A percentile compares a stretch with the other conserved stretches of the same genome.
Evolutionary conservation across 1,284 basidiomycete genomes (phyloP).

Genomic region (Malassezia sympodialis): DNA sequence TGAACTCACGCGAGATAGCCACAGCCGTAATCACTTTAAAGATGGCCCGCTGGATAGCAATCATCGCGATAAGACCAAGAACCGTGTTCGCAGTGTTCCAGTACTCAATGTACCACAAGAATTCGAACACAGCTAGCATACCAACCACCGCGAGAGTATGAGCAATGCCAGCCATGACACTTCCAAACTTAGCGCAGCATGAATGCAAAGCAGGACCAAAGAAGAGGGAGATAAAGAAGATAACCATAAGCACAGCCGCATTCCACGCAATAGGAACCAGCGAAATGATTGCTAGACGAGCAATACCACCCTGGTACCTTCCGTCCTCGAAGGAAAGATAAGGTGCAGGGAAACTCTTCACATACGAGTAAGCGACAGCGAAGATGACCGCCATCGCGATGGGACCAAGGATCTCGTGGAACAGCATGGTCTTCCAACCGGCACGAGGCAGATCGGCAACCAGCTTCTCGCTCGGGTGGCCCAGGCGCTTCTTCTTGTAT

Average conservation of each 20-base stretch:
- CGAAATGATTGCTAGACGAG: constrained; percentile 84
- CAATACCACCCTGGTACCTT: constrained; percentile 58
- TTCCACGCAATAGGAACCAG: constrained; percentile 94
- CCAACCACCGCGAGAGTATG: constrained; percentile 44
- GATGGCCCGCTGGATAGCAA: constrained; percentile 47
- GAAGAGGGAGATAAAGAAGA: constrained; percentile 84
- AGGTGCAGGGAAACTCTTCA: constrained; percentile 41
- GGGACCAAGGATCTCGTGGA: constrained; percentile 42
- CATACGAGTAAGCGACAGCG: constrained; percentile 46
- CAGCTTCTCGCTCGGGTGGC: constrained; percentile 48
- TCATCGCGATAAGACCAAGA: constrained; percentile 49
- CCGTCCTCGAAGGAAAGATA: constrained; percentile 54
- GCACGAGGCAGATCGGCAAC: constrained; percentile 45
- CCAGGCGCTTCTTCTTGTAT: constrained; percentile 49
- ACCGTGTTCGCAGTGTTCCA: constrained; percentile 85
- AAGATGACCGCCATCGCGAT: constrained; percentile 44
- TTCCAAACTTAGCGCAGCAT: constrained; percentile 48
- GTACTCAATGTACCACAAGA: constrained; percentile 80
- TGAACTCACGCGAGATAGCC: constrained; percentile 45
- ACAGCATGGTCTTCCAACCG: constrained; percentile 44
- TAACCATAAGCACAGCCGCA: constrained; percentile 68
- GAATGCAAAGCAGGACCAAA: constrained; percentile 81
- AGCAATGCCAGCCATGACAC: constrained; percentile 45
- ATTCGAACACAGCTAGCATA: constrained; percentile 36
- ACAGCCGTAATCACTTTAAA: constrained; percentile 47